Evolutionary conservation across 2,329 filamentous ascomycete genomes (phyloP).

Genomic region (Aspergillus sp.): DNA sequence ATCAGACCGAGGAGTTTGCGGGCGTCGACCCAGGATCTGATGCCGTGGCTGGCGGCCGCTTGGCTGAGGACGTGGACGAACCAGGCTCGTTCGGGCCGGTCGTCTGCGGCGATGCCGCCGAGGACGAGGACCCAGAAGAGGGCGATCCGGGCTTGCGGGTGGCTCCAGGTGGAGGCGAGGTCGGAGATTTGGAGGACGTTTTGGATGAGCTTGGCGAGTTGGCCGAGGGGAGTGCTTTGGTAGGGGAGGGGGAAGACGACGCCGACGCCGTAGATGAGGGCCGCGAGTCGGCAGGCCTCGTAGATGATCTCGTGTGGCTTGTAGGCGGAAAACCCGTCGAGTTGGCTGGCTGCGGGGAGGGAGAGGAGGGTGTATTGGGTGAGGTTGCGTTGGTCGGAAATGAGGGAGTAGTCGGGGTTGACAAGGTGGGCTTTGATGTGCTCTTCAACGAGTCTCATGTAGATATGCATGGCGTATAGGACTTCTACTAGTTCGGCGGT

Average conservation of each 20-base stretch:
- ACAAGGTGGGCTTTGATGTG: constrained; percentile 18
- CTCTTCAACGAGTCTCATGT: constrained; percentile 32
- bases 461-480: constrained; percentile 34
- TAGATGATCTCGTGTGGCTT: constrained; percentile 31
- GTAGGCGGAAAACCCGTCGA: constrained; percentile 20
- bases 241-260: constrained; percentile 44
- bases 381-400: constrained; percentile 43
- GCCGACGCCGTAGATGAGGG: constrained; percentile 40
- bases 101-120: constrained; percentile 41
- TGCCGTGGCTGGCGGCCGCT: constrained; percentile 18
- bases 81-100: constrained; percentile 34
- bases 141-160: constrained; percentile 23
- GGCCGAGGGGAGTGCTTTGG: constrained; percentile 37
- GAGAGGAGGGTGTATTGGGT: constrained; percentile 40
- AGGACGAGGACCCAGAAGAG: constrained; percentile 42
- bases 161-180: constrained; percentile 28
- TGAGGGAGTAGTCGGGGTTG: constrained; percentile 24
- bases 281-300: constrained; percentile 39
- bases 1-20: constrained; percentile 29
- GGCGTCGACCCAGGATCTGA: constrained; percentile 31
- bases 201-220: constrained; percentile 31
- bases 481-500: constrained; percentile 32
- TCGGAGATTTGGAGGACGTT: constrained; percentile 26
- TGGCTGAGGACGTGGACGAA: constrained; percentile 32
- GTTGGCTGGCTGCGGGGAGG: constrained; percentile 29